Evolutionary conservation across 805 yeast species (phyloP).

Genomic region (Scheffersomyces spartinae): DNA sequence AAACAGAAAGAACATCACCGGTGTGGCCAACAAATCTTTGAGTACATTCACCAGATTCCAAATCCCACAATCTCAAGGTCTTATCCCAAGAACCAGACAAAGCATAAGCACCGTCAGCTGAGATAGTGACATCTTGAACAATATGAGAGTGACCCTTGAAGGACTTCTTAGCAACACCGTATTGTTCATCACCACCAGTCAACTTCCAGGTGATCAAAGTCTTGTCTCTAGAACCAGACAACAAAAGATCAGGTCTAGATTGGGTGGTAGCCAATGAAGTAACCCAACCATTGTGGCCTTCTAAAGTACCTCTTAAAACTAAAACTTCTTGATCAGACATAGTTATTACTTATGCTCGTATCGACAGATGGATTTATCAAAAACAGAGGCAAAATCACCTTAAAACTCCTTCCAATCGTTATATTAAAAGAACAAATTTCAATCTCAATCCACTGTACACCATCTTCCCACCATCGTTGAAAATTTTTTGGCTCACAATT

Average conservation of each 20-base stretch:
- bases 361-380: too few relatives aligned
- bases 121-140: constrained; percentile 93
- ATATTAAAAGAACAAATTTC: too few relatives aligned
- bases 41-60: constrained; percentile 86
- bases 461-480: too few relatives aligned
- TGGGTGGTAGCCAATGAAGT: constrained; percentile 97
- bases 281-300: constrained; percentile 83
- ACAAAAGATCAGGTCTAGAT: constrained; percentile 94
- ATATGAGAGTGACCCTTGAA: constrained; percentile 99
- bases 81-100: constrained; percentile 99
- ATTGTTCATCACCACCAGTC: constrained; percentile 89
- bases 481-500: too few relatives aligned
- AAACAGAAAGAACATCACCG: constrained; percentile 94
- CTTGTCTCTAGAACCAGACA: constrained; percentile 99
- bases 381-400: too few relatives aligned
- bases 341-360: constrained; percentile 7
- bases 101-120: constrained; percentile 96
- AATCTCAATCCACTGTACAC: too few relatives aligned
- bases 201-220: constrained; percentile 96
- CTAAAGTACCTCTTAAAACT: constrained; percentile 99
- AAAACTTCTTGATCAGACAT: constrained; percentile 91
- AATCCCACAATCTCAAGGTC: constrained; percentile 98
- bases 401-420: too few relatives aligned
- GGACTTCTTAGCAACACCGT: constrained; percentile 97
- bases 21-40: constrained; percentile 97